Evolutionary conservation across 768 basidiomycete species (phyloP).

Genomic region (Russula sp.): DNA sequence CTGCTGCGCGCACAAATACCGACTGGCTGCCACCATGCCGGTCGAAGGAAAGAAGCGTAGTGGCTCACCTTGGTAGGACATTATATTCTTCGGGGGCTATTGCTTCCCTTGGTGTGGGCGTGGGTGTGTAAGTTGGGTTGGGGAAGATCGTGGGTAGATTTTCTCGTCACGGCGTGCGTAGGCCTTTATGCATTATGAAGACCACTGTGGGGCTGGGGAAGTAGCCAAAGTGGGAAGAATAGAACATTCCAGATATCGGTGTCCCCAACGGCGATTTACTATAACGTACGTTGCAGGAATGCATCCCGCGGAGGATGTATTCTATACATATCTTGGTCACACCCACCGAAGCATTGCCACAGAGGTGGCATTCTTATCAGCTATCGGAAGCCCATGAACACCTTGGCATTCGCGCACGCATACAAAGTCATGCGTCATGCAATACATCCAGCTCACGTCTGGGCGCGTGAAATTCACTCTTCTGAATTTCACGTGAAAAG

Average conservation of each 20-base stretch:
- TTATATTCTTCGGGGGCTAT: not conserved
- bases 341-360: not conserved
- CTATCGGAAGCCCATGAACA: not conserved
- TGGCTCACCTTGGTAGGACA: conserved; percentile 8
- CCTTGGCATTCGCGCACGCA: not conserved
- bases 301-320: not conserved
- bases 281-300: not conserved
- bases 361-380: not conserved
- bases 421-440: too few relatives aligned
- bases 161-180: not conserved
- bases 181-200: conserved; percentile 6
- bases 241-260: not conserved
- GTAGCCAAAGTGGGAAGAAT: not conserved
- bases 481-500: not conserved
- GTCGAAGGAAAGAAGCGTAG: not conserved
- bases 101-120: not conserved
- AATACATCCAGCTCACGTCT: too few relatives aligned
- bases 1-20: not conserved
- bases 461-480: not conserved
- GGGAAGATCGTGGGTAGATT: not conserved
- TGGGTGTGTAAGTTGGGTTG: not conserved
- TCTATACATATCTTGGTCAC: not conserved
- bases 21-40: not conserved
- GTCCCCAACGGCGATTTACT: not conserved
- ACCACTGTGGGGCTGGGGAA: not conserved